Base-by-base conservation (phyloP, 768 basidiomycete species). In the Pisolithus marmoratus region DNA sequence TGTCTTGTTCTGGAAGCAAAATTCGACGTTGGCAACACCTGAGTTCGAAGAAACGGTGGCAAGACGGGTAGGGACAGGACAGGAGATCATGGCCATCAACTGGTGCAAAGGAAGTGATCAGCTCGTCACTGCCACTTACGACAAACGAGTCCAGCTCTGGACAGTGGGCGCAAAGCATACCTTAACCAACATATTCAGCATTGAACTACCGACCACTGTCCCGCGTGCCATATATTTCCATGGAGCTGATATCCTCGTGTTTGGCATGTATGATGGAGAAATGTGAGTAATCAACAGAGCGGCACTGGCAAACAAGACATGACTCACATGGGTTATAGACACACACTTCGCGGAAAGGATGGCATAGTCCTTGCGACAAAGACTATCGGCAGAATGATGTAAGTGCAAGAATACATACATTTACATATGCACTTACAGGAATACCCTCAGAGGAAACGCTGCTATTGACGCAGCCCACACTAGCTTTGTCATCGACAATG, bases 1-100 rank as follows among this genome's bases (percentile, higher is more conserved):
- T n/a, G 5, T 55, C 2, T n/a, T 43, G 8, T 5, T 55, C 14
- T 55, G 50, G 51, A 26, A 38, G 8, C 54, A 55, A 26, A 15
- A 27, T 3, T 23, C 31, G 2, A 34, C 47, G 23, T 29, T 29
- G 27, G 22, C 22, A 14, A 37, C 37, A 8, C 42, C 19, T 20
- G 38, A 52, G 34, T 55, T 55, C 36, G 51, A 52, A 2, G 8
- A 48, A 12, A 43, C 37, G 3, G 24, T 31, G 36, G 48, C 46
- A 27, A 37, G 51, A 24, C 31, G 31, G 17, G 37, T 52, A 4
- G 15, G 54, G 17, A 50, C 15, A 22, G 51, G 51, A 11, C 38
- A 51, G 17, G 54, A 55, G 17, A 48, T 55, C 19, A 55, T 55
- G 54, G 36, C 26, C 17, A 11, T 55, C 23, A 55, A 19, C 46